Percentiles rank a stretch among this genome's conserved stretches.
Conservation (phyloP, 139 green algal genomes). For the Chlamydomonas schloesseri region DNA sequence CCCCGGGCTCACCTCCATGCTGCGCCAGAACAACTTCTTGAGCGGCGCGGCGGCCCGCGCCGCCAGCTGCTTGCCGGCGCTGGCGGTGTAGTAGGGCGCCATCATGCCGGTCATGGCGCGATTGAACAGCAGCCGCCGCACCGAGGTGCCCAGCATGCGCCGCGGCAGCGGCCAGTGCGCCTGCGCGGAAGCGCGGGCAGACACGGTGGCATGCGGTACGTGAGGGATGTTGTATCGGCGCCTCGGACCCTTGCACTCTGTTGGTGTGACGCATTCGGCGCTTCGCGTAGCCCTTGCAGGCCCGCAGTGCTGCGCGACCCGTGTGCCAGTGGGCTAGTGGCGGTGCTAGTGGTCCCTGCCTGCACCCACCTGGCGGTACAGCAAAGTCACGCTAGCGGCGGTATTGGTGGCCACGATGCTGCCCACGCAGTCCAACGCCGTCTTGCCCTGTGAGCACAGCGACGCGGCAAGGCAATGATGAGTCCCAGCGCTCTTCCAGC, state of each 20-base stretch:
- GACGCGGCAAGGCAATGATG: no score
- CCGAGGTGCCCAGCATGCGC: slow-evolving; percentile 14
- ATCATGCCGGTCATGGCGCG: slow-evolving; percentile 10
- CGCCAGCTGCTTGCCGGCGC: no score
- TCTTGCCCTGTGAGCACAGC: slow-evolving; percentile 23
- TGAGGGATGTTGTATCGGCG: no score
- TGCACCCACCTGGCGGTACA: slow-evolving; percentile 41
- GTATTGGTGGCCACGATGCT: slow-evolving; percentile 25
- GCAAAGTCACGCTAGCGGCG: slow-evolving; percentile 34
- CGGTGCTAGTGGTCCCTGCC: no score
- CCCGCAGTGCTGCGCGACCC: no score
- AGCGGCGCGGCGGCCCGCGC: not conserved
- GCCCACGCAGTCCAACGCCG: slow-evolving; percentile 37
- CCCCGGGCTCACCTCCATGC: slow-evolving; percentile 41
- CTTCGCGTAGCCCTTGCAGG: no score
- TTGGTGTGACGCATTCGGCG: no score
- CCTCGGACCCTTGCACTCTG: no score
- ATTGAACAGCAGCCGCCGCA: slow-evolving; percentile 34
- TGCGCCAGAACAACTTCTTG: slow-evolving; percentile 30
- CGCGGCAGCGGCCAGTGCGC: slow-evolving; percentile 48
- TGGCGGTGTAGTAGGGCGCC: slow-evolving; percentile 40
- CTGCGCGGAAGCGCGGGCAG: not conserved
- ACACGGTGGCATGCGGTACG: no score
- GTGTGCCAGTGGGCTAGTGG: no score
- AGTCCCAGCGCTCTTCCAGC: no score